Evolutionary conservation across 129 eudicot species (phyloP), one percentile per base, ranked within the genome.

Genomic region (Centaurea solstitialis): DNA sequence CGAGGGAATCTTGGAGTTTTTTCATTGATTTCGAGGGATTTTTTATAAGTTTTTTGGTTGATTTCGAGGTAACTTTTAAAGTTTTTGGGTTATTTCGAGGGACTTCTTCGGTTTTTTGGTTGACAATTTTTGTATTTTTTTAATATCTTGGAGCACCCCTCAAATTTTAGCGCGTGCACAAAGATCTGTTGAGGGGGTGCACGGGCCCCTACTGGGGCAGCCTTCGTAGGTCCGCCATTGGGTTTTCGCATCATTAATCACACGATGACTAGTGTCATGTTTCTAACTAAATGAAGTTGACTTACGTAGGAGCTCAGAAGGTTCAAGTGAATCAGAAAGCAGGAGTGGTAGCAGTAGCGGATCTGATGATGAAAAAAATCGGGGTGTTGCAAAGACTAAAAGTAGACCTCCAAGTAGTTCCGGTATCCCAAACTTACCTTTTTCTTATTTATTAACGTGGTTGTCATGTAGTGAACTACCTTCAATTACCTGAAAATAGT

Each of bases 281-380:
- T 33, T 81, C 65, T 69, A 50, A 69, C 39, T 68, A 35, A 30
- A 76, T 26, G 41, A 77, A 11, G 0, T 64, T 65, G 61, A 41
- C 28, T 5, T 40, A 62, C 64, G 39, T 21, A 83, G 83, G 79
- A 88, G 93, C 87, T 79, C 91, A 7, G 91, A 70, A 75, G 89
- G 98, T 83, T 90, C 98, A 69, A 93, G 93, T 85, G 91, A 83
- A 72, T 65, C 95, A 59, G 86, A 81, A 43, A 89, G 93, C 68
- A 81, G 77, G 68, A 90, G 91, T 68, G 59, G 70, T 41, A 81
- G 91, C 43, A 85, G 87, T 59, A 83, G 91, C 74, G 80, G 90
- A 78, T 92, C 97, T 83, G 99, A 89, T 79, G 92, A 89, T 70
- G 91, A 87, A 61, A 89, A 79, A 72, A 84, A 68, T 9, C 83